Evolutionary conservation across 768 basidiomycete species (phyloP), one percentile per base, ranked within the genome.

Genomic region (Tricholoma terreum): DNA sequence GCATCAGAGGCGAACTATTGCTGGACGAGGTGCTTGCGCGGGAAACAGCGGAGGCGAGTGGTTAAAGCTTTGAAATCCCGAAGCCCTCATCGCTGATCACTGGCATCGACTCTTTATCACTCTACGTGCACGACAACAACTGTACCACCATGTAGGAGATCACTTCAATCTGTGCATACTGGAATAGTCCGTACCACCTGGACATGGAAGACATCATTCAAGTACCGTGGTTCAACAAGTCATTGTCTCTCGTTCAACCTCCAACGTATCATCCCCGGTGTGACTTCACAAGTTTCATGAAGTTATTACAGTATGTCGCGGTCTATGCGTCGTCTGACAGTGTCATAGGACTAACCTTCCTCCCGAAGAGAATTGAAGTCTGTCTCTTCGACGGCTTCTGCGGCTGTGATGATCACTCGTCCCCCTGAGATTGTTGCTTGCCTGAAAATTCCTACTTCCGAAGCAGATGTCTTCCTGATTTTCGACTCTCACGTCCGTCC

Each of bases 401-500:
- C 76, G 45, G 79, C 79, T 53, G 73, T 72, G 34, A 75, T 87
- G 51, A 82, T 89, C 58, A 89, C 87, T 0, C 84, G 86, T 17
- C 85, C 87, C 34, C 87, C 88, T 0, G 88, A 89, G 64, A 87
- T 89, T 52, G 67, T 89, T 11, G 75, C 80, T 15, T 81, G 84
- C 63, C 64, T 85, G 58, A 73, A 73, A 51, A 69, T 75, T 14
- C 65, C 67, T 12, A 62, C 63, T n/a, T 57, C 64, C 1, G 52
- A 48, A 31, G 61, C 74, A 71, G 66, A 70, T 19, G 66, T 83
- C 14, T 87, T 83, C 61, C 75, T 82, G 46, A 70, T 88, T 42
- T 89, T 89, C 58, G 87, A 89, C 69, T 86, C 86, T 2, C 87
- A 88, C 64, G 78, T 84, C 5, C 77, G 87, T 10, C 77, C 82